Base-by-base conservation (phyloP, 1,284 basidiomycete genomes). In the Ceratobasidium papillatum region DNA sequence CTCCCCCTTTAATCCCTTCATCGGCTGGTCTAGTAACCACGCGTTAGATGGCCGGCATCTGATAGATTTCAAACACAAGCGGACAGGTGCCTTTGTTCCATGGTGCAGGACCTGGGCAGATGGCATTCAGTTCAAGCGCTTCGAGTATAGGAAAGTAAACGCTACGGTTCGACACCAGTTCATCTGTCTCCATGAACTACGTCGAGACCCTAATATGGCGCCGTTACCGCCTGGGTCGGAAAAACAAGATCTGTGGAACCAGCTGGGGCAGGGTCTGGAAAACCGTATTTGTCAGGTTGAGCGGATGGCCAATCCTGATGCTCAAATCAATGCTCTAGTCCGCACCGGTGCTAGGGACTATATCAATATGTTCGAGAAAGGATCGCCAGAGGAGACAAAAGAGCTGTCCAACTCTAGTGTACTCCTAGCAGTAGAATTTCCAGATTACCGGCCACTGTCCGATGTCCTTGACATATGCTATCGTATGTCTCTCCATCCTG, bases 381-480 rank as follows among this genome's bases (percentile, higher is more conserved):
- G 14, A 9, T 45, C 38, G 3, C 17, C 25, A n/a, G 27, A 9
- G 14, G 45, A 3, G 9, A 30, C 47, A 22, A 25, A 64, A 27
- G n/a, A 49, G 34, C 51, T 54, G 22, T 19, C 9, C 4, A 25
- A 45, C 7, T 14, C 61, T 9, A 30, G 43, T 43, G 25, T 63
- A 7, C 11, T 63, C 27, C 22, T 45, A 2, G 61, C 43, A 22
- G 30, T 68, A 3, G 27, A 17, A 1, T 41, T 68, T 27, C 3
- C 17, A 19, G 34, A 25, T 1, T 17, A 19, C 1, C 7, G 19
- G 14, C 11, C 17, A 11, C 38, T 68, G 1, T 5, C 51, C n/a
- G 25, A 54, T 9, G 65, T 68, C 17, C 25, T 68, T n/a, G 52
- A 38, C 7, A 56, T 68, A 14, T 68, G 51, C n/a, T 49, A 36